Evolutionary conservation across 169 alveolate species (phyloP), one percentile per base, ranked within the genome.

Genomic region (Eimeria falciformis): DNA sequence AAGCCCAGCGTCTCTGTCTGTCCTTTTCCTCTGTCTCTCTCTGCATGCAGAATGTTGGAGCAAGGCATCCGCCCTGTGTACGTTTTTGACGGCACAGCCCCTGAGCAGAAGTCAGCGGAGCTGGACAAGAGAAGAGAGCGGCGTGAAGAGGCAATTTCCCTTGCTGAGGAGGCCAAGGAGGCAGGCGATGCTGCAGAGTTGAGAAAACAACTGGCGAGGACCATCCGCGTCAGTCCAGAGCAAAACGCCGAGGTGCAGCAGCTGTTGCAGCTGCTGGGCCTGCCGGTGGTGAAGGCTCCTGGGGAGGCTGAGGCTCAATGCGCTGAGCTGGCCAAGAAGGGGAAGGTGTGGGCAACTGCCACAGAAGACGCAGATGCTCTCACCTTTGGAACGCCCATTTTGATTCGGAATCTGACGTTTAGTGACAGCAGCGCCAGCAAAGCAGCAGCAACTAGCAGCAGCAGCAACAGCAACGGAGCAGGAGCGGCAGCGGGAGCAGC

Each of bases 81-180:
- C 97, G 99, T 99, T 23, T 98, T 99, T 94, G 99, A 99, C 94
- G 99, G 99, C n/a, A 97, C 96, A 47, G 99, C 99, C 18, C 99
- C 99, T 14, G 98, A 96, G 78, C 92, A 97, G 78, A 98, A 98
- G 93, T 21, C 87, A 3, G 93, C 94, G 62, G 96, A 94, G 91
- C 95, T 98, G 47, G 96, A 92, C 45, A 96, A 96, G 91, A 95
- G 99, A 75, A 87, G 96, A 84, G 97, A 96, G 91, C 93, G 95
- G 78, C 97, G 99, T 45, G 98, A 97, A 90, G 96, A 97, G 85
- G 99, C 99, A 5, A 97, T 94, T 87, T 97, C 94, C 37, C 92
- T 93, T 33, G 94, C 97, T 43, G 97, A 96, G 92, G 92, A 84
- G 91, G 98, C 98, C 53, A 91, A 50, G 78, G 99, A 97, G 83